Evolutionary conservation across 306 rosid species (phyloP).

Genomic region (Cicer judaicum): DNA sequence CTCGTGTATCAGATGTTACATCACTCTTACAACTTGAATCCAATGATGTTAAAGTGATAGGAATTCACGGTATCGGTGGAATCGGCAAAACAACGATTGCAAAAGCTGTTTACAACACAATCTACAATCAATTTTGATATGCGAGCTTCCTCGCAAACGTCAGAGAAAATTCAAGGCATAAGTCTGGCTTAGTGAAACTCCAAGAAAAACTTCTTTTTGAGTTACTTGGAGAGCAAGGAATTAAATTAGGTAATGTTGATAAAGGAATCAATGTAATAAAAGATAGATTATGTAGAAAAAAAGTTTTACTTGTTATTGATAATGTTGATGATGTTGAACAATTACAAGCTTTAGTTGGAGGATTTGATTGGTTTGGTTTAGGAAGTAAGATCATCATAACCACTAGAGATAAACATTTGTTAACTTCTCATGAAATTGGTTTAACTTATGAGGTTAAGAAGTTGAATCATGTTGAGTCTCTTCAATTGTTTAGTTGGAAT

Average conservation of each 20-base stretch:
- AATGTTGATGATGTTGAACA: slow-evolving; percentile 48
- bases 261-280: slow-evolving; percentile 44
- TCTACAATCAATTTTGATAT: slow-evolving; percentile 30
- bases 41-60: slow-evolving; percentile 44
- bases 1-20: slow-evolving; percentile 45
- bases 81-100: slow-evolving; percentile 50
- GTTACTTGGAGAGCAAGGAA: slow-evolving; percentile 44
- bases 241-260: slow-evolving; percentile 39
- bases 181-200: slow-evolving; percentile 40
- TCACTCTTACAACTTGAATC: slow-evolving; percentile 35
- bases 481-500: slow-evolving; percentile 50
- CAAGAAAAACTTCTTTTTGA: slow-evolving; percentile 45
- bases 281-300: slow-evolving; percentile 38
- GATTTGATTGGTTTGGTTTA: slow-evolving; percentile 33
- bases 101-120: slow-evolving; percentile 44
- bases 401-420: slow-evolving; percentile 41
- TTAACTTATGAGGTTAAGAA: slow-evolving; percentile 43
- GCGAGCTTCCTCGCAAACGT: slow-evolving; percentile 43
- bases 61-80: slow-evolving; percentile 48
- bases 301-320: slow-evolving; percentile 41
- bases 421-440: slow-evolving; percentile 41
- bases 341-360: slow-evolving; percentile 40
- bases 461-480: slow-evolving; percentile 40
- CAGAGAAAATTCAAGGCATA: slow-evolving; percentile 41
- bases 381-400: slow-evolving; percentile 42